phyloP scores from a whole-genome alignment of 441 rosid species.

The Arabidopsis hybrid region DNA sequence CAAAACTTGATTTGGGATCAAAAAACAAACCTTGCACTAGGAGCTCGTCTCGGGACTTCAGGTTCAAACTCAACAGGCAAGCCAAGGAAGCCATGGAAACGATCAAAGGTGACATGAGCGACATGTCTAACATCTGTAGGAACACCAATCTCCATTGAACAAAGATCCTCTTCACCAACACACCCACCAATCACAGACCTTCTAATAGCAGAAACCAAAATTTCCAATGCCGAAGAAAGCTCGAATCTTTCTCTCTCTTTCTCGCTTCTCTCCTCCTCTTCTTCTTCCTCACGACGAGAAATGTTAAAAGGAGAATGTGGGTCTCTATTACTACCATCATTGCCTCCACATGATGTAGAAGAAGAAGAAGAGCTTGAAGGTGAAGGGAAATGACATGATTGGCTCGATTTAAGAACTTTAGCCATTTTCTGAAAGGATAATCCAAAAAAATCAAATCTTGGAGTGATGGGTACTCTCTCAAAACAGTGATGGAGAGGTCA shows the following conservation, averaged over 20 bases:
- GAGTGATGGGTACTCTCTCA: slow-evolving; percentile 43
- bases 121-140: slow-evolving; percentile 92
- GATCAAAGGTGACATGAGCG: slow-evolving; percentile 92
- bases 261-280: slow-evolving; percentile 45
- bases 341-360: slow-evolving; percentile 61
- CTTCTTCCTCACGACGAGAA: slow-evolving; percentile 45
- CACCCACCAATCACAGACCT: slow-evolving; percentile 71
- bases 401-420: slow-evolving; percentile 76
- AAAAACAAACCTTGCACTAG: slow-evolving; percentile 79
- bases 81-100: slow-evolving; percentile 95
- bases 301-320: slow-evolving; percentile 53
- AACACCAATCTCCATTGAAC: slow-evolving; percentile 83
- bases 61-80: slow-evolving; percentile 94
- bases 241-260: slow-evolving; percentile 56
- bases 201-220: slow-evolving; percentile 74
- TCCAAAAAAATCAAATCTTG: slow-evolving; percentile 41
- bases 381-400: slow-evolving; percentile 89
- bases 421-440: slow-evolving; percentile 61
- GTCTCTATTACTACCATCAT: slow-evolving; percentile 53
- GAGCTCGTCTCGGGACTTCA: slow-evolving; percentile 83
- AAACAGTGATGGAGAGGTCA: slow-evolving; percentile 31
- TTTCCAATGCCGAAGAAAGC: slow-evolving; percentile 58
- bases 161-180: slow-evolving; percentile 61
- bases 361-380: slow-evolving; percentile 90
- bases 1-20: not conserved